Conservation (phyloP, 2,329 filamentous ascomycete genomes). For the Thielaviopsis ethacetica region DNA sequence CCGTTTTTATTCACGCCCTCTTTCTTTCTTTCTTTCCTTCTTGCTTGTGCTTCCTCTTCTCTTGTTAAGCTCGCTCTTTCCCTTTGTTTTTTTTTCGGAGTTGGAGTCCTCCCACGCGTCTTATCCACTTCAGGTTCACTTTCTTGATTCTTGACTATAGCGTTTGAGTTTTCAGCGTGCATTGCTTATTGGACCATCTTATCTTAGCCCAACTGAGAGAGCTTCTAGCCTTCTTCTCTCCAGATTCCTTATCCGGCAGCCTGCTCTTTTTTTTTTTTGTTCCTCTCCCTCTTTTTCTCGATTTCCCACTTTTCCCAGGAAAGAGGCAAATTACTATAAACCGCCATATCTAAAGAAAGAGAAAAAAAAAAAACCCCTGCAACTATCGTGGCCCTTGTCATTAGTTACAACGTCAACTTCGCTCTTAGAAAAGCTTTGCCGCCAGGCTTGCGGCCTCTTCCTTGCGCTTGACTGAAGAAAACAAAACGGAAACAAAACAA, state of each 20-base stretch:
- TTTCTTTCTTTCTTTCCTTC: background rate
- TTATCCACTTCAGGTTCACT: background rate
- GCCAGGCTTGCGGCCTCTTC: conserved; percentile 9
- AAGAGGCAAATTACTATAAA: background rate
- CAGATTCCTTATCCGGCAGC: background rate
- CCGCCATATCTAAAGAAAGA: background rate
- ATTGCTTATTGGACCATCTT: background rate
- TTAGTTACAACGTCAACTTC: background rate
- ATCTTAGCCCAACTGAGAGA: background rate
- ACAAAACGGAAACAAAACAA: background rate
- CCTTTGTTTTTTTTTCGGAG: background rate
- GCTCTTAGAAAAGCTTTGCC: background rate
- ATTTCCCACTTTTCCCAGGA: background rate
- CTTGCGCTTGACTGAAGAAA: background rate
- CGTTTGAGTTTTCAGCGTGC: background rate
- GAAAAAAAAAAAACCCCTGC: background rate
- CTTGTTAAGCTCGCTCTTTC: background rate
- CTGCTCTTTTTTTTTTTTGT: background rate
- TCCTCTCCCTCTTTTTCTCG: background rate
- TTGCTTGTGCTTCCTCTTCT: background rate
- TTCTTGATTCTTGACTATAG: background rate
- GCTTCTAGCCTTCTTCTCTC: background rate
- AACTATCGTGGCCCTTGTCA: background rate
- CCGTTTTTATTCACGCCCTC: background rate
- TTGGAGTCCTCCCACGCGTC: conserved; percentile 2